These are phyloP conservation scores for Populus davidiana DNA, from an alignment of 345 rosid genomes.

Conservation along the genomic window DNA sequence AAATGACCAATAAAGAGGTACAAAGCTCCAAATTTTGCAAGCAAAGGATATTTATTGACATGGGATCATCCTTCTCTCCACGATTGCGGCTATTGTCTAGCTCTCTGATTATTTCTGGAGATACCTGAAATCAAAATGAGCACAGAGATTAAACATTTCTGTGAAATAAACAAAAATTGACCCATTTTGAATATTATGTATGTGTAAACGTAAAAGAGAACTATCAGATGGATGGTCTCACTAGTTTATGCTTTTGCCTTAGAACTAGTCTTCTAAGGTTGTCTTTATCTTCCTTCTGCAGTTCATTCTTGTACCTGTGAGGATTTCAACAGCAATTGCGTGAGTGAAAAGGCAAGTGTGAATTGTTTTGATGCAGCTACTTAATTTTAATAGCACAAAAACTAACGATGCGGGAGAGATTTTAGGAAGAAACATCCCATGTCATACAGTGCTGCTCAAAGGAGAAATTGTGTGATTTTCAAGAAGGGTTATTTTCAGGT, in stretches of 20 bases:
- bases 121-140: slow-evolving; percentile 45
- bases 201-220: not conserved
- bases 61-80: slow-evolving; percentile 83
- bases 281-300: slow-evolving; percentile 77
- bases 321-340: slow-evolving; percentile 1
- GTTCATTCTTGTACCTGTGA: slow-evolving; percentile 81
- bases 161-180: not conserved
- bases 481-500: not conserved
- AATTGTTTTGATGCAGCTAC: not conserved
- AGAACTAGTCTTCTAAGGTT: slow-evolving; percentile 56
- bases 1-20: not conserved
- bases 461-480: not conserved
- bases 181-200: not conserved
- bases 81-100: slow-evolving; percentile 72
- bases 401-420: not conserved
- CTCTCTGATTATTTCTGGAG: slow-evolving; percentile 82
- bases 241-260: slow-evolving; percentile 72
- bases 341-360: not conserved
- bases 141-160: slow-evolving; percentile 3
- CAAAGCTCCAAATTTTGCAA: not conserved
- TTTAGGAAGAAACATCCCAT: not conserved
- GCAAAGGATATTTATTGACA: slow-evolving; percentile 72
- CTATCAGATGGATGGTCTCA: slow-evolving; percentile 31
- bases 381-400: not conserved
- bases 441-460: not conserved